Conservation (phyloP, 352 stramenopile genomes). For the Phytophthora pseudosyringae region DNA sequence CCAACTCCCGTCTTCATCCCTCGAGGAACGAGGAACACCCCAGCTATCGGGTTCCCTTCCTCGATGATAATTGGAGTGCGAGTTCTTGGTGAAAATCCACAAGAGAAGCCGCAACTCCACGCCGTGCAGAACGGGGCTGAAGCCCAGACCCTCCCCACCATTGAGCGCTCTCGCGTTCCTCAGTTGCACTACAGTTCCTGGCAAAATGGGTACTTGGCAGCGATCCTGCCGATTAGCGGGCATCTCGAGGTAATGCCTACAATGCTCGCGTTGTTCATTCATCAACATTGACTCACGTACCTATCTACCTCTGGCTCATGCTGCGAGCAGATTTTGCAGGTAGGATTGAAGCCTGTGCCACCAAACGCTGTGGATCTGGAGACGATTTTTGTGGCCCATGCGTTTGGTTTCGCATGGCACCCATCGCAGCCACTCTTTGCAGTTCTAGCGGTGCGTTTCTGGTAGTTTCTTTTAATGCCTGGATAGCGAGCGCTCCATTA, state of each 20-base stretch:
- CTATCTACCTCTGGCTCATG: background rate
- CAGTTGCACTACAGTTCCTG: constrained; percentile 40
- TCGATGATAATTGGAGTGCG: constrained; percentile 49
- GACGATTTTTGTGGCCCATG: constrained; percentile 62
- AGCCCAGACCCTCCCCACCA: constrained; percentile 33
- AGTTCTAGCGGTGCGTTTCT: constrained; percentile 51
- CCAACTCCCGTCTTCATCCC: constrained; percentile 45
- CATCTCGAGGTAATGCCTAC: constrained; percentile 59
- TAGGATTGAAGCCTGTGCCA: constrained; percentile 70
- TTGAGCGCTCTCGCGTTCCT: constrained; percentile 45
- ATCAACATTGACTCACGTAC: background rate
- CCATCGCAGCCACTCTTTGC: constrained; percentile 54
- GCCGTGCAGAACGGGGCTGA: constrained; percentile 55
- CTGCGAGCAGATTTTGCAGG: constrained; percentile 56
- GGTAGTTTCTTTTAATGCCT: background rate
- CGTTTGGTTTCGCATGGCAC: constrained; percentile 73
- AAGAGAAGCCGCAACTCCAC: constrained; percentile 62
- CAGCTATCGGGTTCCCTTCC: constrained; percentile 58
- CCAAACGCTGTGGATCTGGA: constrained; percentile 72
- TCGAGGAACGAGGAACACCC: constrained; percentile 43
- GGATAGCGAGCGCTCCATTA: background rate
- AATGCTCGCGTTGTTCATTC: background rate
- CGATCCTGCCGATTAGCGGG: constrained; percentile 49
- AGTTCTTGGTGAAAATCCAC: constrained; percentile 59
- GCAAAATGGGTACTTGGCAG: constrained; percentile 48